Evolutionary conservation across 495 filamentous ascomycete genomes (phyloP).

Genomic region (Sporormia fimetaria): DNA sequence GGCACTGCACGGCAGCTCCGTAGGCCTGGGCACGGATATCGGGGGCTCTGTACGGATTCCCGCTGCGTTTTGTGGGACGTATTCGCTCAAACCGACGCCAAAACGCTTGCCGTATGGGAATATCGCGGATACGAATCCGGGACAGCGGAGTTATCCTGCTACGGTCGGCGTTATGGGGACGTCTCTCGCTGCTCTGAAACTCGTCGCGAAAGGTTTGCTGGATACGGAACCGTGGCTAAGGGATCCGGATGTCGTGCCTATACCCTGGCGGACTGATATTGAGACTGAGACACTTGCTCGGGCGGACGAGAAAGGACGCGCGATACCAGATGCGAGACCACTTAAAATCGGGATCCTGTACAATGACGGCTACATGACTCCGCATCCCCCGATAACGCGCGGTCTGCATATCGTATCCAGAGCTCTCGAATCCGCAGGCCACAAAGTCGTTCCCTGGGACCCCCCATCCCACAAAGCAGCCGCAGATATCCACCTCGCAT

Average conservation of each 20-base stretch:
- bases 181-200: background rate
- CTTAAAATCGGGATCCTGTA: conserved; percentile 1
- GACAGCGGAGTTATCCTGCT: background rate
- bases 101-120: background rate
- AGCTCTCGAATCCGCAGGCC: background rate
- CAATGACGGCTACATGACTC: background rate
- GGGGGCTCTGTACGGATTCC: conserved; percentile 29
- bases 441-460: background rate
- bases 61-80: conserved; percentile 25
- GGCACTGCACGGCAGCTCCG: conserved; percentile 34
- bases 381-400: background rate
- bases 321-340: background rate
- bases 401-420: background rate
- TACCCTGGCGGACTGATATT: background rate
- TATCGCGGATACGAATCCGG: background rate
- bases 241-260: conserved; percentile 2
- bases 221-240: background rate
- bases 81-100: conserved; percentile 11
- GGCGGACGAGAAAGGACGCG: no score
- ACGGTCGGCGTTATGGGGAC: conserved; percentile 2
- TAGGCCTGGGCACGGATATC: conserved; percentile 33
- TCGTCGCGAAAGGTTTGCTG: background rate
- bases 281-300: background rate
- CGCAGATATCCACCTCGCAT: background rate
- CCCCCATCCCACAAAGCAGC: conserved; percentile 1